Conservation (phyloP, 2,329 filamentous ascomycete genomes). For the Spiromastix sp. region DNA sequence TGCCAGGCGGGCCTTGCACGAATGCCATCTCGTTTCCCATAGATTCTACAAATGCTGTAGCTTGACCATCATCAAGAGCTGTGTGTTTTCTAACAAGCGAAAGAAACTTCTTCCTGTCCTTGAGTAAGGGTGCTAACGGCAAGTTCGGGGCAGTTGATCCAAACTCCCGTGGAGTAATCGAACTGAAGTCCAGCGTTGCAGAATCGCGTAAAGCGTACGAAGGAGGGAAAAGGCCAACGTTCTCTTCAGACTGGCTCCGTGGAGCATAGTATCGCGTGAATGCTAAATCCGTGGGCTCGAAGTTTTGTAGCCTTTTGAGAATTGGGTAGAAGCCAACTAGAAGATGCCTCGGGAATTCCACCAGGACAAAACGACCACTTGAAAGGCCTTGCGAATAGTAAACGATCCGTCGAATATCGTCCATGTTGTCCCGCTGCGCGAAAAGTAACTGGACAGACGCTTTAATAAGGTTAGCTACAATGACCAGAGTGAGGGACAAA, state of each 20-base stretch:
- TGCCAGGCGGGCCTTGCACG: constrained; percentile 21
- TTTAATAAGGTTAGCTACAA: constrained; percentile 6
- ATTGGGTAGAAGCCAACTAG: constrained; percentile 13
- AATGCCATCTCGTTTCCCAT: constrained; percentile 15
- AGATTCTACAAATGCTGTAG: constrained; percentile 13
- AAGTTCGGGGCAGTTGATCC: not conserved
- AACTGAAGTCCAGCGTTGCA: not conserved
- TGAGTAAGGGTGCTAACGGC: constrained; percentile 1
- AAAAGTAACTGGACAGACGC: constrained; percentile 12
- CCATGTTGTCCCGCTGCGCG: constrained; percentile 12
- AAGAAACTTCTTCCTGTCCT: constrained; percentile 6
- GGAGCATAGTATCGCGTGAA: constrained; percentile 15
- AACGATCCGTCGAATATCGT: constrained; percentile 13
- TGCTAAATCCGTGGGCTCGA: constrained; percentile 9
- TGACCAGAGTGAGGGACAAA: not conserved
- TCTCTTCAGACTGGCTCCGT: constrained; percentile 1
- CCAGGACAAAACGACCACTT: constrained; percentile 11
- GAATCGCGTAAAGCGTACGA: constrained; percentile 3
- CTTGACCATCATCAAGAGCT: constrained; percentile 15
- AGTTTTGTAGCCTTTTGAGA: constrained; percentile 12
- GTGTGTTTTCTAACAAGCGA: constrained; percentile 9
- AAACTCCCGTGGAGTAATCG: not conserved
- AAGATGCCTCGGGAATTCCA: constrained; percentile 14
- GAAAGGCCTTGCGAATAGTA: constrained; percentile 9
- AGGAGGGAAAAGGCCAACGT: constrained; percentile 6